phyloP scores from a whole-genome alignment of 768 basidiomycete species.

The Hericium rajendrae region DNA sequence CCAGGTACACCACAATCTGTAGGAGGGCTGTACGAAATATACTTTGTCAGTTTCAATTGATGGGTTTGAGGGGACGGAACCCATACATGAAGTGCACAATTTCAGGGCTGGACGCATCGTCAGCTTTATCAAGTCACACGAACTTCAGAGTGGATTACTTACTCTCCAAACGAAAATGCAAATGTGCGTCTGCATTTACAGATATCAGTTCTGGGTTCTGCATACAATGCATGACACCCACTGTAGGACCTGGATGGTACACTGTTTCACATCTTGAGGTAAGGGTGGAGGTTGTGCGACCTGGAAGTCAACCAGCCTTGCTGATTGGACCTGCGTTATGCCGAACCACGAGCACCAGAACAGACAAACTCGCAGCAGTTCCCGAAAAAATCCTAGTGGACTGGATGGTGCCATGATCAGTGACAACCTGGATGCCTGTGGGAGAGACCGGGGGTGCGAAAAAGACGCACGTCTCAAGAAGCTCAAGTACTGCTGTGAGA shows the following conservation, averaged over 20 bases:
- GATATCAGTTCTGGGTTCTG: background rate
- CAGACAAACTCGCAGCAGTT: too few species aligned
- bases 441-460: too few species aligned
- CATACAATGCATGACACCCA: constrained; percentile 20
- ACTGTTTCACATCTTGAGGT: constrained; percentile 49
- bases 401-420: too few species aligned
- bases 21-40: constrained; percentile 43
- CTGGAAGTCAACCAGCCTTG: constrained; percentile 50
- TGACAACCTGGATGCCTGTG: too few species aligned
- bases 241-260: constrained; percentile 58
- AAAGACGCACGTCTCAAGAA: too few species aligned
- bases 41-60: background rate
- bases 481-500: too few species aligned
- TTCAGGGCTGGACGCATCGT: constrained; percentile 37
- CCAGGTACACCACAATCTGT: constrained; percentile 60
- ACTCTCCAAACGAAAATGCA: constrained; percentile 63
- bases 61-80: background rate
- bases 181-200: constrained; percentile 47
- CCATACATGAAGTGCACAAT: constrained; percentile 52
- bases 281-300: constrained; percentile 65
- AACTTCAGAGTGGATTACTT: constrained; percentile 16
- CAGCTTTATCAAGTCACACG: background rate
- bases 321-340: constrained; percentile 8
- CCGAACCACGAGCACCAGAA: too few species aligned
- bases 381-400: too few species aligned